These are phyloP conservation scores for Cicer pinnatifidum DNA, from an alignment of 306 rosid genomes.

Conservation along the genomic window DNA sequence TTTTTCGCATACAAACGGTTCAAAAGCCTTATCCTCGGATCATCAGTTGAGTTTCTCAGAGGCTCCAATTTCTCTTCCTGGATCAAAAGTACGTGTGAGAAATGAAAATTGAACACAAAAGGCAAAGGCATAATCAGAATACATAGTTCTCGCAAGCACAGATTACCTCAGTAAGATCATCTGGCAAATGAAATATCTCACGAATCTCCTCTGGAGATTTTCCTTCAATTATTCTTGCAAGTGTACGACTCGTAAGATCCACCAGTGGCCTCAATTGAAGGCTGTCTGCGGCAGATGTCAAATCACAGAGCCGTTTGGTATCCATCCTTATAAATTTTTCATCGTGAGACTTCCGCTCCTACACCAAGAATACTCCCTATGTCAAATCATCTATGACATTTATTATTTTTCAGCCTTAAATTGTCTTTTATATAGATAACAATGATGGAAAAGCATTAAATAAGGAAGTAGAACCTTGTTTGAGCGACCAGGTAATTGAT, in stretches of 20 bases:
- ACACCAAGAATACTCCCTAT: conserved; percentile 46
- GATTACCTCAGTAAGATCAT: conserved; percentile 95
- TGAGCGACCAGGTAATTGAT: conserved; percentile 90
- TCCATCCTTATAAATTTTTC: conserved; percentile 84
- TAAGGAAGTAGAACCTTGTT: conserved; percentile 71
- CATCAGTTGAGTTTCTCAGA: conserved; percentile 75
- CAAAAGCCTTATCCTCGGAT: conserved; percentile 92
- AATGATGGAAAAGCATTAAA: conserved; percentile 31
- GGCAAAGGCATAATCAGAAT: conserved; percentile 41
- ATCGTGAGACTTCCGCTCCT: conserved; percentile 88
- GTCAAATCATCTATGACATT: conserved; percentile 40
- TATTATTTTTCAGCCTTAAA: conserved; percentile 27
- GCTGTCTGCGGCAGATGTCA: conserved; percentile 92
- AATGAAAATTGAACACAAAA: conserved; percentile 36
- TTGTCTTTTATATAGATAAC: conserved; percentile 6
- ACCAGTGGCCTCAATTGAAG: conserved; percentile 94
- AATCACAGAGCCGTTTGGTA: conserved; percentile 85
- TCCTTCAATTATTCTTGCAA: conserved; percentile 97
- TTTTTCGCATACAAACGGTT: conserved; percentile 89
- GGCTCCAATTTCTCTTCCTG: conserved; percentile 99
- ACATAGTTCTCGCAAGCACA: conserved; percentile 49
- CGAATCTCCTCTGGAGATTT: conserved; percentile 94
- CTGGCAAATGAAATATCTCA: conserved; percentile 90
- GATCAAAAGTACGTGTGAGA: conserved; percentile 48
- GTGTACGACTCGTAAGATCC: conserved; percentile 91